Base-by-base conservation (phyloP, 2,329 filamentous ascomycete species). In the Mycosphaerella arachidis region DNA sequence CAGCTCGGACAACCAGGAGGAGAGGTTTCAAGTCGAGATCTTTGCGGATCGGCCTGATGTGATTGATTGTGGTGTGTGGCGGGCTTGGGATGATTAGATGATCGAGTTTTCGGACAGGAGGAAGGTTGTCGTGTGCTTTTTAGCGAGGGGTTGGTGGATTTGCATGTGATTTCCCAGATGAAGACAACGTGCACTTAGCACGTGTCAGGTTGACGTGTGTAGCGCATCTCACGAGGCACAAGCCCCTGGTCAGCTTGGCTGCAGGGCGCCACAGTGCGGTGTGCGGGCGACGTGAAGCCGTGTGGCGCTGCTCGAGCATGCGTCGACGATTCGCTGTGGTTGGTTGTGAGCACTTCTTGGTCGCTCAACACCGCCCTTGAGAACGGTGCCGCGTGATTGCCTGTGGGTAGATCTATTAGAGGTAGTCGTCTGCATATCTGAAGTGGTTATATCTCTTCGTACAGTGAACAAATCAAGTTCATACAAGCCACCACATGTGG, bases 1-100 rank as follows among this genome's bases (percentile, higher is more conserved):
- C 10, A 79, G 79, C 48, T 76, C 76, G 5, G 79, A 73, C 45
- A 69, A 72, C 56, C 70, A 67, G 55, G 77, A 77, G 57, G 81
- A 83, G 69, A 74, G 78, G 58, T 82, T 90, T 57, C 71, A 75
- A 7, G 73, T 82, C 6, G 78, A 81, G 65, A 67, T 81, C 20
- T 77, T 76, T 48, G 75, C 74, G 16, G 80, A 82, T 63, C 73
- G 75, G 57, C 73, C 74, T 7, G 72, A 79, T 50, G 76, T 73
- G 16, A 73, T 79, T 33, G 71, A 74, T 1, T 70, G 76, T 52
- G 80, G 80, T 13, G 75, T 73, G 24, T 80, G 78, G 78, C 76
- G 76, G 55, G 69, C 70, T 35, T 78, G 76, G 75, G 72, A 78
- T 63, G 73, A 76, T 43, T 71, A 62, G 67, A 13, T 27, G n/a